Conservation (phyloP, 2,329 filamentous ascomycete species). For the Paecilomyces sp. region DNA sequence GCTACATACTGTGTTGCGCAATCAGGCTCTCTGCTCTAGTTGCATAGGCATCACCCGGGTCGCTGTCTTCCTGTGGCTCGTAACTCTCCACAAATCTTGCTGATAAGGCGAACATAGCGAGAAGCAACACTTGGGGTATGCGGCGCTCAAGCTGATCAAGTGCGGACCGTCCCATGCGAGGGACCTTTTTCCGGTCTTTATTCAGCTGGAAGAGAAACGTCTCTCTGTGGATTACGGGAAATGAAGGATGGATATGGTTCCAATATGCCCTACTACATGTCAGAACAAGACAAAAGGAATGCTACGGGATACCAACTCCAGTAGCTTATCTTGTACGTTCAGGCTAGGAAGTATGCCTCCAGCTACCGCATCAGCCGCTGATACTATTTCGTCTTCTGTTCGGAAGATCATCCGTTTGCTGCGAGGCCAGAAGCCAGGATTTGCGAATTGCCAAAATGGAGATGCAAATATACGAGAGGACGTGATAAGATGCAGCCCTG, state of each 20-base stretch:
- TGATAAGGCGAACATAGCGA: slow-evolving; percentile 6
- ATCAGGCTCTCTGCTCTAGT: slow-evolving; percentile 6
- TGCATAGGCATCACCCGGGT: slow-evolving; percentile 6
- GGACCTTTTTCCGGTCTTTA: slow-evolving; percentile 5
- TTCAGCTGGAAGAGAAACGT: slow-evolving; percentile 7
- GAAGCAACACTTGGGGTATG: slow-evolving; percentile 6
- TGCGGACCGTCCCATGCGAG: slow-evolving; percentile 4
- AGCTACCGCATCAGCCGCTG: slow-evolving; percentile 5
- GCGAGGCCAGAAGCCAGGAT: slow-evolving; percentile 6
- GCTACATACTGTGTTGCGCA: slow-evolving; percentile 5
- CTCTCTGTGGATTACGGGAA: slow-evolving; percentile 6
- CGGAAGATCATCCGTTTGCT: slow-evolving; percentile 6
- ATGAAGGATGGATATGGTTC: slow-evolving; percentile 5
- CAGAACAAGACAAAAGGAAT: neutral
- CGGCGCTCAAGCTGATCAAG: slow-evolving; percentile 7
- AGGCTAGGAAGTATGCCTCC: slow-evolving; percentile 7
- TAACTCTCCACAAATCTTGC: slow-evolving; percentile 5
- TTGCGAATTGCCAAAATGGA: slow-evolving; percentile 7
- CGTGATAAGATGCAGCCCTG: slow-evolving; percentile 5
- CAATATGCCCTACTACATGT: slow-evolving; percentile 3
- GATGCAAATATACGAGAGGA: slow-evolving; percentile 6
- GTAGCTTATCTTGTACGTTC: slow-evolving; percentile 4
- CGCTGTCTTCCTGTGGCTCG: slow-evolving; percentile 4
- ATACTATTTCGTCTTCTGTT: slow-evolving; percentile 7
- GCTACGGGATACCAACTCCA: slow-evolving; percentile 2